phyloP scores from a whole-genome alignment of 441 rosid species.

The Mallotus japonicus region DNA sequence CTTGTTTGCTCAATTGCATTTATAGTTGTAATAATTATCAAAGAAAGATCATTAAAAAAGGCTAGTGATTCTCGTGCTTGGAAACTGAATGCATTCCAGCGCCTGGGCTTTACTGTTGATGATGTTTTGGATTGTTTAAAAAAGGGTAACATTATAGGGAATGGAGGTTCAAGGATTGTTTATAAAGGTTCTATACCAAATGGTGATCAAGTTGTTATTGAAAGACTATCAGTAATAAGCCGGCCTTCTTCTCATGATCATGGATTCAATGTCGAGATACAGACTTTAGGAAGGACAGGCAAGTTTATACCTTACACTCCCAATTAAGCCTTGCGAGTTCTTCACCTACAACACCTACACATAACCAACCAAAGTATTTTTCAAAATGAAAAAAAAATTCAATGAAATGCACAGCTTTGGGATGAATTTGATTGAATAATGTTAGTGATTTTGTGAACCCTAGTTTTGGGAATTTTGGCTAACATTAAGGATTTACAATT shows the following conservation, averaged over 20 bases:
- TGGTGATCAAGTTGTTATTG: slow-evolving; percentile 83
- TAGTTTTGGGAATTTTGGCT: too few relatives aligned
- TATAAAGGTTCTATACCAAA: slow-evolving; percentile 80
- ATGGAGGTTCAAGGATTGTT: slow-evolving; percentile 97
- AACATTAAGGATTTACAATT: too few relatives aligned
- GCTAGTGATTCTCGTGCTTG: slow-evolving; percentile 85
- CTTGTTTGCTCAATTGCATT: slow-evolving; percentile 82
- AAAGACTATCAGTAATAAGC: slow-evolving; percentile 75
- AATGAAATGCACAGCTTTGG: too few relatives aligned
- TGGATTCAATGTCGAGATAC: slow-evolving; percentile 97
- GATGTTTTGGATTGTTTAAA: slow-evolving; percentile 82
- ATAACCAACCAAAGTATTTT: too few relatives aligned
- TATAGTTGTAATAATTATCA: slow-evolving; percentile 77
- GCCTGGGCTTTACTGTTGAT: slow-evolving; percentile 86
- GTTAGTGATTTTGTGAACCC: too few relatives aligned
- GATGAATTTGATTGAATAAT: too few relatives aligned
- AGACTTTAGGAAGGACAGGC: slow-evolving; percentile 87
- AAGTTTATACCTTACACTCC: too few relatives aligned
- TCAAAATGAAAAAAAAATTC: too few relatives aligned
- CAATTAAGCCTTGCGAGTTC: too few relatives aligned
- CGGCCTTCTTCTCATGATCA: slow-evolving; percentile 94
- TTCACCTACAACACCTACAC: too few relatives aligned
- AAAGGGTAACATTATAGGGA: slow-evolving; percentile 92
- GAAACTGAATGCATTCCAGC: slow-evolving; percentile 93
- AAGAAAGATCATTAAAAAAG: slow-evolving; percentile 81